Percentiles rank a stretch among this genome's conserved stretches.
Evolutionary conservation across 2,329 filamentous ascomycete species (phyloP).

Genomic region (Chaetomium sp.): DNA sequence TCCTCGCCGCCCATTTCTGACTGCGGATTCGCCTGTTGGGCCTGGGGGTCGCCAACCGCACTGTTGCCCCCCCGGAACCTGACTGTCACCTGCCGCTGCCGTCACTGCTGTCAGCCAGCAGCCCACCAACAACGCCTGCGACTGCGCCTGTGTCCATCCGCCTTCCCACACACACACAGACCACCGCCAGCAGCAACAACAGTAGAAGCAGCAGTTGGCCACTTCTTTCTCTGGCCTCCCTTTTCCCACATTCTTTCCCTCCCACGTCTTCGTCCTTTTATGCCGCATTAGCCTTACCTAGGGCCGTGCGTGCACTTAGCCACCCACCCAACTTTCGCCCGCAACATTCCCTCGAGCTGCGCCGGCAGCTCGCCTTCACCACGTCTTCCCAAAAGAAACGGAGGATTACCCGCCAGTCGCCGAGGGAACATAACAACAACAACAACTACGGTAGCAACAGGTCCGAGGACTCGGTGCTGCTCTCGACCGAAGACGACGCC

Average conservation of each 20-base stretch:
- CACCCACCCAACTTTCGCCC: slow-evolving; percentile 15
- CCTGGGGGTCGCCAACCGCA: slow-evolving; percentile 8
- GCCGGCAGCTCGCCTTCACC: slow-evolving; percentile 60
- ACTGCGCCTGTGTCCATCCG: neutral
- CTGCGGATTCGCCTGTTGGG: neutral
- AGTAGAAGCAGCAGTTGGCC: neutral
- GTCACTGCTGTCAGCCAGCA: neutral
- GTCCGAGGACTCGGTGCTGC: slow-evolving; percentile 40
- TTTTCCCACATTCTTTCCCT: neutral
- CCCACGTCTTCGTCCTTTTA: slow-evolving; percentile 7
- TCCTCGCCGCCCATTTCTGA: slow-evolving; percentile 12
- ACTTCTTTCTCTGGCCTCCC: neutral
- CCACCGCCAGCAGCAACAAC: neutral
- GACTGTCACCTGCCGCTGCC: neutral
- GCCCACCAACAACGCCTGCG: neutral
- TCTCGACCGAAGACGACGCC: slow-evolving; percentile 48
- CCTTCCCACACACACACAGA: no score
- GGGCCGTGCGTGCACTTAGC: slow-evolving; percentile 14
- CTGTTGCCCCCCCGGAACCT: neutral
- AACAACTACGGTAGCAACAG: slow-evolving; percentile 4
- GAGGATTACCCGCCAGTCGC: slow-evolving; percentile 51
- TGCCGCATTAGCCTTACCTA: neutral
- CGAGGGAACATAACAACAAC: slow-evolving; percentile 33
- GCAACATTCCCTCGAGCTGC: slow-evolving; percentile 45
- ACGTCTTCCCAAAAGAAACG: slow-evolving; percentile 71